Evolutionary conservation across 176 grass and related monocot species (phyloP), one percentile per base, ranked within the genome.

Genomic region (Eremochloa ophiuroides): DNA sequence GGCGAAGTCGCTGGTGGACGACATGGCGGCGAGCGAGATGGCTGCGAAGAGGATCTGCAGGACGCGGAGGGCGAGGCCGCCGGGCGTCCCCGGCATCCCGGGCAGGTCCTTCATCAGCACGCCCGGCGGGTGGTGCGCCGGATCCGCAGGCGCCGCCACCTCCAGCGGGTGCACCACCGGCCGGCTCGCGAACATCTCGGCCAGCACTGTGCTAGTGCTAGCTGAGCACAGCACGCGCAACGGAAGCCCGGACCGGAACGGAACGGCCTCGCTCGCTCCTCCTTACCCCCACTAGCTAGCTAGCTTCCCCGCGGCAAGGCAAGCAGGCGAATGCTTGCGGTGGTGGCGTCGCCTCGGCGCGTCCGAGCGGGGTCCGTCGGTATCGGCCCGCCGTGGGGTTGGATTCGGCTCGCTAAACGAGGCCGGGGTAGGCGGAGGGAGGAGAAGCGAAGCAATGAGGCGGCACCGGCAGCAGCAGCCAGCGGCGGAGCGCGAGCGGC

Each of bases 111-210:
- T 93, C 95, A 98, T 91, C 67, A 87, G 83, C 66, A 94, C 88
- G 3, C 81, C 78, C 8, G 75, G 76, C 17, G 92, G 88, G 59
- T 89, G 85, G 88, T 73, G 81, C 73, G 39, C 88, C 62, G 92
- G 89, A 73, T 87, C 78, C 69, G 92, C 80, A 22, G 91, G 75
- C 50, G 90, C 88, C 81, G 92, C 92, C 80, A 93, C 95, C 83
- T 94, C 92, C 80, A 98, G 78, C 80, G 95, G 95, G 75, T 98
- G 95, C 86, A 98, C 95, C 65, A 86, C 75, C 84, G 95, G 95
- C 41, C 90, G 51, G 80, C 92, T 94, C 66, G 88, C 86, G 59
- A 94, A 94, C 95, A 98, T 98, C 85, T 42, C 40, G 11, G 4
- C 42, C 40, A 37, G 4, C 72, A 26, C 77, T 16, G 41, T 16